These are phyloP conservation scores for Kwoniella dendrophila DNA, from an alignment of 768 basidiomycete genomes.

Conservation along the genomic window DNA sequence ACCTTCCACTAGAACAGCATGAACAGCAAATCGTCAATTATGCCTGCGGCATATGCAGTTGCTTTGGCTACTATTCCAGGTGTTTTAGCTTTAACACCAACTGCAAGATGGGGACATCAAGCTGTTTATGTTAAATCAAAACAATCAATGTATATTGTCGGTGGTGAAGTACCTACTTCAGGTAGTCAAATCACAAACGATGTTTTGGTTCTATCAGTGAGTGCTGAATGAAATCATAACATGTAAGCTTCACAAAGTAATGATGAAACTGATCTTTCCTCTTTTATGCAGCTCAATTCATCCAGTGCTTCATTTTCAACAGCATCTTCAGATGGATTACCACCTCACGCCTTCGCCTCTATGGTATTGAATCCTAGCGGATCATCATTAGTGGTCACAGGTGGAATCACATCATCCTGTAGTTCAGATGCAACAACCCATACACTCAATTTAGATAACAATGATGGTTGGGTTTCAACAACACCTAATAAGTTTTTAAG, in stretches of 20 bases:
- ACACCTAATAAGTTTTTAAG: slow-evolving; percentile 35
- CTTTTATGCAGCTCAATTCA: slow-evolving; percentile 35
- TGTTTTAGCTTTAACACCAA: slow-evolving; percentile 34
- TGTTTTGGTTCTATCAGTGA: slow-evolving; percentile 47
- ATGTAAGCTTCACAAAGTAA: too few relatives aligned
- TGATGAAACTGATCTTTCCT: too few relatives aligned
- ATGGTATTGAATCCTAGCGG: slow-evolving; percentile 32
- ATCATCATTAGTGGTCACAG: slow-evolving; percentile 38
- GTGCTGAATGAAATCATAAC: slow-evolving; percentile 14
- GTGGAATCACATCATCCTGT: slow-evolving; percentile 53
- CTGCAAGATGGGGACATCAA: slow-evolving; percentile 54
- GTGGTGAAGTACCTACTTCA: slow-evolving; percentile 43
- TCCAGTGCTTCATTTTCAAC: slow-evolving; percentile 43
- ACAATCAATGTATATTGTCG: slow-evolving; percentile 52
- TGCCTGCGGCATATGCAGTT: slow-evolving; percentile 9
- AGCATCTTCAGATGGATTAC: slow-evolving; percentile 38
- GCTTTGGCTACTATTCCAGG: slow-evolving; percentile 18
- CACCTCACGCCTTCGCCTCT: slow-evolving; percentile 53
- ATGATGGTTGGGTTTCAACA: slow-evolving; percentile 34
- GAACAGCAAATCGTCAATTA: neutral
- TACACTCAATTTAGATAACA: slow-evolving; percentile 33
- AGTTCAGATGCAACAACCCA: slow-evolving; percentile 39
- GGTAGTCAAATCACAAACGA: slow-evolving; percentile 53
- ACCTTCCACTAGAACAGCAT: neutral
- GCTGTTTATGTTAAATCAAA: slow-evolving; percentile 50